A percentile compares a stretch with the other conserved stretches of the same genome.
Conservation (phyloP, 2,329 filamentous ascomycete species). For the Plectosphaerella plurivora region DNA sequence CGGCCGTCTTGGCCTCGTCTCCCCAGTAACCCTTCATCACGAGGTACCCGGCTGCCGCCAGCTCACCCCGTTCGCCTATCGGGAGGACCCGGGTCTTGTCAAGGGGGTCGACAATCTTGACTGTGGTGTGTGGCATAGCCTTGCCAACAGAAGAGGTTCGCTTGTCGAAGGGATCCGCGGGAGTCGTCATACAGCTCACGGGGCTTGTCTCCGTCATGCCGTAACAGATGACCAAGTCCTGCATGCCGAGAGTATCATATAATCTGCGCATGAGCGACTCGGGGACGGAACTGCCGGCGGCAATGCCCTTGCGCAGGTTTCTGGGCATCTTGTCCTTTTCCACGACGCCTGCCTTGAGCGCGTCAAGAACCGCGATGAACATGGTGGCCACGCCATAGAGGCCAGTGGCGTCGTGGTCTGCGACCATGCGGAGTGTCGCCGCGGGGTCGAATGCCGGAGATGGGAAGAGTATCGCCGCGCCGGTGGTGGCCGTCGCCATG, state of each 20-base stretch:
- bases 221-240: conserved; percentile 87
- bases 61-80: conserved; percentile 67
- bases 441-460: conserved; percentile 80
- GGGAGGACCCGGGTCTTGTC: conserved; percentile 58
- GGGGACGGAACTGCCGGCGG: conserved; percentile 81
- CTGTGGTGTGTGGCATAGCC: conserved; percentile 74
- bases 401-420: conserved; percentile 51
- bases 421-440: conserved; percentile 58
- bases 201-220: conserved; percentile 91
- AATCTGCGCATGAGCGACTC: conserved; percentile 74
- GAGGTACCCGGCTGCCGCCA: conserved; percentile 79
- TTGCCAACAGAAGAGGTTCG: conserved; percentile 72
- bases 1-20: conserved; percentile 64
- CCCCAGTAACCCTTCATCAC: conserved; percentile 90
- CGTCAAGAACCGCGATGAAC: conserved; percentile 83
- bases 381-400: conserved; percentile 93
- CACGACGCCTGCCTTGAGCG: conserved; percentile 48
- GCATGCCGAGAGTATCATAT: conserved; percentile 69
- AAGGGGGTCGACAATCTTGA: conserved; percentile 69
- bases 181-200: conserved; percentile 77
- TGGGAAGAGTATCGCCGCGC: conserved; percentile 79
- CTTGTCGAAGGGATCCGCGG: conserved; percentile 67
- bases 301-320: conserved; percentile 79
- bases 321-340: conserved; percentile 18
- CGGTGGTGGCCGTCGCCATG: conserved; percentile 84